A percentile compares a stretch with the other conserved stretches of the same genome.
Evolutionary conservation across 1,284 basidiomycete species (phyloP).

Genomic region (Microbotryum saponariae): DNA sequence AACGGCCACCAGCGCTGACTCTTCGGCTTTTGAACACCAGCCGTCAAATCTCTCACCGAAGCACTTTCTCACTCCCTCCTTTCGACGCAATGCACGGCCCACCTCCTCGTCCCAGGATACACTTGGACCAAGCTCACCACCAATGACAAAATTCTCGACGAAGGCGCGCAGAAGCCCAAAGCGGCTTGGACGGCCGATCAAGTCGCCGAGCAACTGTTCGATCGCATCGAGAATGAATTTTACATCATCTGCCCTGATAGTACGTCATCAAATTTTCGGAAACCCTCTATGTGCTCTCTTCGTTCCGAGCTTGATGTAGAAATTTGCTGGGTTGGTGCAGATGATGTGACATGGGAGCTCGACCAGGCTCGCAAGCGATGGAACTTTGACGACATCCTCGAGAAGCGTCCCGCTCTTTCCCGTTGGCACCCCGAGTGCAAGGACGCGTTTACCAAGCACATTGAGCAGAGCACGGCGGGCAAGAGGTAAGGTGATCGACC

Average conservation of each 20-base stretch:
- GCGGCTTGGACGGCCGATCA: conserved; percentile 34
- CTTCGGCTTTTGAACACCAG: not conserved
- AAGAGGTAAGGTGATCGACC: conserved; percentile 14
- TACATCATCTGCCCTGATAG: conserved; percentile 36
- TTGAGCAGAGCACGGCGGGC: conserved; percentile 31
- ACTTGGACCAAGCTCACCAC: conserved; percentile 32
- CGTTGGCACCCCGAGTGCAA: conserved; percentile 34
- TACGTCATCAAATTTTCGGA: not conserved
- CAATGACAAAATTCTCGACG: conserved; percentile 1
- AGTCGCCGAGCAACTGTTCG: conserved; percentile 33
- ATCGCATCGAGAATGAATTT: conserved; percentile 23
- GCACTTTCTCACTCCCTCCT: conserved; percentile 24
- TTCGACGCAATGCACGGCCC: conserved; percentile 22
- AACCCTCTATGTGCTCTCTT: not conserved
- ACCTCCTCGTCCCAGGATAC: conserved; percentile 35
- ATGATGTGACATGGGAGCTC: conserved; percentile 23
- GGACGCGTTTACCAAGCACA: conserved; percentile 26
- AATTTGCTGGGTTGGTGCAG: not conserved
- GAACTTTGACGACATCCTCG: conserved; percentile 28
- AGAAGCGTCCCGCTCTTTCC: conserved; percentile 33
- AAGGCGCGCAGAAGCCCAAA: conserved; percentile 26
- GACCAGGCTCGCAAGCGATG: conserved; percentile 34
- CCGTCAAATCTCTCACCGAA: conserved; percentile 30
- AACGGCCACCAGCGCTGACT: not conserved
- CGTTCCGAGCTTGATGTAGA: not conserved